These are phyloP conservation scores for Leccinum longicurvipes DNA, from an alignment of 768 basidiomycete species.

Conservation along the genomic window DNA sequence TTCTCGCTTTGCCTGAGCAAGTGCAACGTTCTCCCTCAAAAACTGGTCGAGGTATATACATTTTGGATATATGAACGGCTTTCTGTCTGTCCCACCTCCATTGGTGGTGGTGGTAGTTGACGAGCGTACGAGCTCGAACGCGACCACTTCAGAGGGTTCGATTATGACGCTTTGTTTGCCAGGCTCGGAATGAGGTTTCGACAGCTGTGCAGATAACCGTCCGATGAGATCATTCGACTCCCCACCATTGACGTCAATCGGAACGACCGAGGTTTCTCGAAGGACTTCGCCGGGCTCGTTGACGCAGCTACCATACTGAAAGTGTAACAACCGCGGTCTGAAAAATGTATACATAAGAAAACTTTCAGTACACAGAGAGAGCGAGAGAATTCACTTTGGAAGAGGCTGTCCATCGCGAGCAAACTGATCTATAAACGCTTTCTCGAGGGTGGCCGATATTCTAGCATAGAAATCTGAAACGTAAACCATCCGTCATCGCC, in stretches of 20 bases:
- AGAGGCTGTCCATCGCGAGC: conserved; percentile 30
- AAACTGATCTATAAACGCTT: conserved; percentile 37
- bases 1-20: conserved; percentile 35
- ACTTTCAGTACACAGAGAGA: background rate
- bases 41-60: conserved; percentile 73
- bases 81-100: conserved; percentile 25
- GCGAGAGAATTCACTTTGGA: conserved; percentile 29
- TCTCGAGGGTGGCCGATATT: conserved; percentile 44
- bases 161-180: conserved; percentile 56
- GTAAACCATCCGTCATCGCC: conserved; percentile 9
- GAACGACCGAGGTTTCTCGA: conserved; percentile 46
- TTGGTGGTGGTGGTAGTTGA: conserved; percentile 8
- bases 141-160: conserved; percentile 59
- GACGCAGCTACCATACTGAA: conserved; percentile 49
- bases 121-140: conserved; percentile 47
- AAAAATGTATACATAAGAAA: background rate
- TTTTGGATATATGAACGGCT: conserved; percentile 57
- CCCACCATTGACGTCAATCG: conserved; percentile 45
- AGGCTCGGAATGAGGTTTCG: conserved; percentile 22
- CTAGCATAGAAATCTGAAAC: conserved; percentile 49
- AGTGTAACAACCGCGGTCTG: conserved; percentile 48
- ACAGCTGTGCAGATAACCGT: conserved; percentile 38
- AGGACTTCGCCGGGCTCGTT: conserved; percentile 29
- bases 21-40: conserved; percentile 51
- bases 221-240: conserved; percentile 57